Percentiles rank a stretch among this genome's conserved stretches.
Evolutionary conservation across 495 filamentous ascomycete genomes (phyloP).

Genomic region (Trichoderma virens): DNA sequence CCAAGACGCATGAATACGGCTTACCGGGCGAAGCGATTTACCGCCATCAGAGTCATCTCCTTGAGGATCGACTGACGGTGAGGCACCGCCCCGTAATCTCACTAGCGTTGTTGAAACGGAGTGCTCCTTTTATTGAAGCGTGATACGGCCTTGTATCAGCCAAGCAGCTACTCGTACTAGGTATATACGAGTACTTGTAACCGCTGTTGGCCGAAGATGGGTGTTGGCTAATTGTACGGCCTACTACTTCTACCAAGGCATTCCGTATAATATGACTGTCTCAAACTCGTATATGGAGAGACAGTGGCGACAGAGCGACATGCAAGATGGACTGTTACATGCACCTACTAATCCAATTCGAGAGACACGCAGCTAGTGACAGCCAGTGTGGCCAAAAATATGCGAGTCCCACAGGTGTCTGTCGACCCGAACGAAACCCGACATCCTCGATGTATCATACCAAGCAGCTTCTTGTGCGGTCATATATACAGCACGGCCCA

Average conservation of each 20-base stretch:
- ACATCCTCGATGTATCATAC: too few relatives aligned
- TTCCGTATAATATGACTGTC: not conserved
- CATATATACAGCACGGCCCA: too few relatives aligned
- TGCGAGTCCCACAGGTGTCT: too few relatives aligned
- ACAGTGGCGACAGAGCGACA: not conserved
- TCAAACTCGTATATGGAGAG: not conserved
- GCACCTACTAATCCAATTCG: not conserved
- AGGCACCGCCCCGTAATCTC: not conserved
- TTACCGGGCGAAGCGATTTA: not conserved
- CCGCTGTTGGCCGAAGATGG: too few relatives aligned
- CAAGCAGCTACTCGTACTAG: not conserved
- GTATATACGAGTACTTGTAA: too few relatives aligned
- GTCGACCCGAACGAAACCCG: too few relatives aligned
- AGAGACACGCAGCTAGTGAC: too few relatives aligned
- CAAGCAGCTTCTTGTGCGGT: too few relatives aligned
- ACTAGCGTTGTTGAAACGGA: not conserved
- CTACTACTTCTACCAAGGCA: too few relatives aligned
- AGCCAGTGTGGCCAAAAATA: too few relatives aligned
- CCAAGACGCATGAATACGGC: not conserved
- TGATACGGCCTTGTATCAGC: not conserved
- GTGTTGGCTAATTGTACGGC: not conserved
- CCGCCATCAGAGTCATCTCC: not conserved
- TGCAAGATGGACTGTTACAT: not conserved
- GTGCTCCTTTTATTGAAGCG: not conserved
- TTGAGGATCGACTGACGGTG: not conserved